Evolutionary conservation across 305 asterid genomes (phyloP), one percentile per base, ranked within the genome.

Genomic region (Plantago coronopus): DNA sequence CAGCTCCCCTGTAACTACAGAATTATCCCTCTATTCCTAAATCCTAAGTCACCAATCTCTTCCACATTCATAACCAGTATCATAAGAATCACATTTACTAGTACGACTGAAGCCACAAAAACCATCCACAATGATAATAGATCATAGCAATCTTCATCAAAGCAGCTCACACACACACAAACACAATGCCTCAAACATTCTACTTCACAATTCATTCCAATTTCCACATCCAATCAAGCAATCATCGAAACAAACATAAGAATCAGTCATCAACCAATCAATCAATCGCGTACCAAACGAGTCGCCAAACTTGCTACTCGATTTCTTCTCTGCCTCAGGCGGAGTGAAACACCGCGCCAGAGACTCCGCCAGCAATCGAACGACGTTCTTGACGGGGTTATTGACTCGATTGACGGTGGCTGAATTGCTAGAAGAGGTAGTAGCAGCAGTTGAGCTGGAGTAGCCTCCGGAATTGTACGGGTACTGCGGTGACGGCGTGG

Each of bases 261-360:
- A 49, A 3, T 19, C 4, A 27, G 34, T 37, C 55, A 64, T 60
- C 13, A 37, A 57, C 49, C 10, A 10, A 21, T 4, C 22, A 65
- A 47, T 12, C 44, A 54, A 44, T 64, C 56, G 20, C 55, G 64
- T 63, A 85, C 96, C 91, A 14, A 83, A 83, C 64, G 84, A 78
- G 71, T 77, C 83, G 46, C 59, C 78, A 31, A 53, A 70, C 5
- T 23, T 65, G 59, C 61, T 69, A 63, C 49, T 63, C 0, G 80
- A 71, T 55, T 38, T 67, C 2, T 67, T 68, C 21, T 79, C 81
- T 5, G 65, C 61, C 38, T 76, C 84, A 0, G 96, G 94, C 0
- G 94, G 90, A n/a, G 88, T 67, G 64, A 91, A 86, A 51, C 98
- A 91, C 16, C 82, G 57, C 10, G 72, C 57, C 57, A 91, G 78